Evolutionary conservation across 2,329 filamentous ascomycete genomes (phyloP), one percentile per base, ranked within the genome.

Genomic region (Blastomyces percursus): DNA sequence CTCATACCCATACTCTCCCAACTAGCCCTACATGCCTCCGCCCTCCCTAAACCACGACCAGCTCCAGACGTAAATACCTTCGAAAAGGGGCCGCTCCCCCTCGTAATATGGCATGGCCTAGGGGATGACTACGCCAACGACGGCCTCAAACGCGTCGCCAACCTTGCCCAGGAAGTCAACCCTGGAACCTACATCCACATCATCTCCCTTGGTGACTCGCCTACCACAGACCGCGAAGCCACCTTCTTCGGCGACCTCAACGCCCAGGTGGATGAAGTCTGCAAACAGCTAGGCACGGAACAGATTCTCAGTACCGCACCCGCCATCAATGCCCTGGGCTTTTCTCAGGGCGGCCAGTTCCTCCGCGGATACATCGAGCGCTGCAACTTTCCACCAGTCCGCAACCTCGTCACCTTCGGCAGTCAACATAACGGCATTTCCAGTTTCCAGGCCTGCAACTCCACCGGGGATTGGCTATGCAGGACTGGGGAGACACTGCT

Each of bases 291-390:
- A 51, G 82, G 88, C 63, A 72, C 81, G 0, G 84, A 96, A 72
- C 87, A 88, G 0, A 89, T 96, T 73, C 84, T 96, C 19, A 87
- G 87, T 62, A 89, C 87, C 7, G 89, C 90, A 0, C 89, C 89
- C 0, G 90, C 88, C 66, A 82, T 96, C 72, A 94, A 97, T 76
- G 93, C 92, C 42, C 78, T 99, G 44, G 94, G 94, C 35, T 96
- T 99, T 80, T 94, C 89, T 16, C 94, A 99, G 76, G 94, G 94
- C 66, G 94, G 94, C 1, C 90, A 96, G 74, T 96, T 99, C 78
- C 83, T 99, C n/a, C 86, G 94, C 64, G 94, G 83, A 30, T 92
- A 96, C 73, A 80, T 96, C 66, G 86, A 99, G 80, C 84, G 90
- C 52, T 99, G 94, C 80, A 94, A 91, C 74, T 71, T 70, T 42